Base-by-base conservation (phyloP, 2,329 filamentous ascomycete species). In the Ophioceras dolichostomum region DNA sequence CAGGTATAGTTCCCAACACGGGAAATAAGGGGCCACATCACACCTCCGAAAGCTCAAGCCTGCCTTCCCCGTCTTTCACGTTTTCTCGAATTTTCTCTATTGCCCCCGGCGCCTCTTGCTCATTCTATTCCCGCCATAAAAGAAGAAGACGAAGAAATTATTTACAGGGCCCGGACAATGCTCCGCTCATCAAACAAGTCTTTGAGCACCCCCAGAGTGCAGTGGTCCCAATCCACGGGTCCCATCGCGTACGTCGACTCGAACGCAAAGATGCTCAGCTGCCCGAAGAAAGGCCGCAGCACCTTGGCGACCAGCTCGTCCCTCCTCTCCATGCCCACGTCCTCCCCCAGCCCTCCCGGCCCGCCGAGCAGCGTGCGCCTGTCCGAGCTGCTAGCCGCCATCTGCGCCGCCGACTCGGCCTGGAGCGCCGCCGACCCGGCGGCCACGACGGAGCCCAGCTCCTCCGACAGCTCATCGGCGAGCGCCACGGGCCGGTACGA, bases 241-340 rank as follows among this genome's bases (percentile, higher is more conserved):
- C 76, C 79, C 77, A 95, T 88, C 13, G 81, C 77, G 57, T 98
- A 98, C 39, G 83, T 89, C 43, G 80, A 83, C 63, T 98, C 91
- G 59, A 95, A 98, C 0, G 84, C 81, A 55, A 80, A 84, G 50
- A 98, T 95, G 54, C 88, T 95, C 45, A 98, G 62, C 54, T 93
- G 83, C 12, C 81, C 82, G 53, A 96, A 86, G 60, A 95, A 96
- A 0, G 89, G 89, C 47, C 83, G 70, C 43, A 96, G 60, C 10
- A 95, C 73, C 53, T 81, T 81, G 41, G 77, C 76, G 5, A 91
- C 73, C 40, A 96, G 60, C 56, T 80, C 76, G 37, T 79, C 75
- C 49, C 67, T 73, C 44, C 70, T 65, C 44, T 83, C 79, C 27
- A 77, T 59, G 22, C 56, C 54, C 2, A 74, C 60, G 16, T 74